Conservation (phyloP, 2,329 filamentous ascomycete species). For the Exophiala aquamarina region DNA sequence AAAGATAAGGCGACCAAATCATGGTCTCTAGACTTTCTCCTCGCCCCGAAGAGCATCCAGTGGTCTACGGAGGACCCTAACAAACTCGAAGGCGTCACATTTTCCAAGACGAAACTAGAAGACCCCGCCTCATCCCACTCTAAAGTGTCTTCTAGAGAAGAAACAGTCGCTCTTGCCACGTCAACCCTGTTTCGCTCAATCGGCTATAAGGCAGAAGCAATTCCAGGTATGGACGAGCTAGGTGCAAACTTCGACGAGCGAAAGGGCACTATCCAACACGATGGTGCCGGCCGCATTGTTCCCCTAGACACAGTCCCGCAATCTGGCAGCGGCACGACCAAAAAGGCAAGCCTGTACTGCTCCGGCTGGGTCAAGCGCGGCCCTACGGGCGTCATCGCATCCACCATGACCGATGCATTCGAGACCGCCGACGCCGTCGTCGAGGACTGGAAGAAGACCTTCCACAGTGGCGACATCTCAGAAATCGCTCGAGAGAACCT, state of each 20-base stretch:
- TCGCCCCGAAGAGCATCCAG: conserved; percentile 72
- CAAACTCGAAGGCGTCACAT: conserved; percentile 64
- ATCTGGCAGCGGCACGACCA: not conserved
- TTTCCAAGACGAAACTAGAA: conserved; percentile 55
- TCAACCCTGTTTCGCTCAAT: conserved; percentile 87
- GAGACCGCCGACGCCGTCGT: conserved; percentile 80
- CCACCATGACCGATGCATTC: conserved; percentile 94
- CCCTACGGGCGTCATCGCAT: conserved; percentile 92
- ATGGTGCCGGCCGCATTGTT: conserved; percentile 72
- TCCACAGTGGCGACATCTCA: conserved; percentile 6
- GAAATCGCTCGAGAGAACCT: conserved; percentile 26
- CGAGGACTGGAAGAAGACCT: conserved; percentile 63
- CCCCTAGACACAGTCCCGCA: conserved; percentile 7
- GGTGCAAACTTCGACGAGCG: conserved; percentile 75
- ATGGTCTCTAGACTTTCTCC: conserved; percentile 84
- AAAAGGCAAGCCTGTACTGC: conserved; percentile 65
- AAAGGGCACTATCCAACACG: conserved; percentile 78
- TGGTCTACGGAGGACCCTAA: conserved; percentile 47
- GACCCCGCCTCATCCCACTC: conserved; percentile 53
- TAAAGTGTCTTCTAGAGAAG: conserved; percentile 49
- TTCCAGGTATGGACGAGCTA: conserved; percentile 71
- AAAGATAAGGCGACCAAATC: conserved; percentile 57
- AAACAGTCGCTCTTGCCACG: conserved; percentile 57
- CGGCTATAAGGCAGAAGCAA: conserved; percentile 79
- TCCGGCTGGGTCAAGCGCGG: conserved; percentile 96